These are phyloP conservation scores for Russula vinacea DNA, from an alignment of 768 basidiomycete genomes.

Conservation along the genomic window DNA sequence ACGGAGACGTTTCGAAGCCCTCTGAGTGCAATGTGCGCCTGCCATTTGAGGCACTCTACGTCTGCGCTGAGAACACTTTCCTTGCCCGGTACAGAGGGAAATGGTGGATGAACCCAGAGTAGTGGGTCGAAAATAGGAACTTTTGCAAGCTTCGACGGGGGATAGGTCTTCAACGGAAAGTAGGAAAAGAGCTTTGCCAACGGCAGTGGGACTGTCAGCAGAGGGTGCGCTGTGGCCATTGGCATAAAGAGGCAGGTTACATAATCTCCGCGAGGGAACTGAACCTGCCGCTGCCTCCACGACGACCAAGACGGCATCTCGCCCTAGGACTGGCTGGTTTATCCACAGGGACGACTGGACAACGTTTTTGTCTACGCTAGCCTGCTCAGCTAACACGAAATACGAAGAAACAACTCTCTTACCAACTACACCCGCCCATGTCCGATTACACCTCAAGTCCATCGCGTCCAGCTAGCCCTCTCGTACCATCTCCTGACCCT, in stretches of 20 bases:
- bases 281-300: background rate
- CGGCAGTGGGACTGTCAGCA: conserved; percentile 17
- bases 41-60: conserved; percentile 89
- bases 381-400: background rate
- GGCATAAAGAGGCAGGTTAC: background rate
- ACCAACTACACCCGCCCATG: conserved; percentile 31
- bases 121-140: conserved; percentile 41
- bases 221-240: conserved; percentile 29
- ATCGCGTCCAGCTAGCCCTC: conserved; percentile 58
- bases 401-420: background rate
- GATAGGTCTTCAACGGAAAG: conserved; percentile 33
- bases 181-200: conserved; percentile 28
- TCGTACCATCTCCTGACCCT: conserved; percentile 44
- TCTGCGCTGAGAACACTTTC: conserved; percentile 57
- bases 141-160: conserved; percentile 17
- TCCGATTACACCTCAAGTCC: conserved; percentile 49
- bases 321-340: background rate
- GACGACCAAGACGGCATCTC: background rate
- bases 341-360: background rate
- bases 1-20: conserved; percentile 51
- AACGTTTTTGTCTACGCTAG: background rate
- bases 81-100: conserved; percentile 5
- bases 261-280: background rate
- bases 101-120: conserved; percentile 65
- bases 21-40: conserved; percentile 74